Percentiles rank a stretch among this genome's conserved stretches.
Evolutionary conservation across 2,329 filamentous ascomycete genomes (phyloP).

Genomic region (Alternaria arbusti): DNA sequence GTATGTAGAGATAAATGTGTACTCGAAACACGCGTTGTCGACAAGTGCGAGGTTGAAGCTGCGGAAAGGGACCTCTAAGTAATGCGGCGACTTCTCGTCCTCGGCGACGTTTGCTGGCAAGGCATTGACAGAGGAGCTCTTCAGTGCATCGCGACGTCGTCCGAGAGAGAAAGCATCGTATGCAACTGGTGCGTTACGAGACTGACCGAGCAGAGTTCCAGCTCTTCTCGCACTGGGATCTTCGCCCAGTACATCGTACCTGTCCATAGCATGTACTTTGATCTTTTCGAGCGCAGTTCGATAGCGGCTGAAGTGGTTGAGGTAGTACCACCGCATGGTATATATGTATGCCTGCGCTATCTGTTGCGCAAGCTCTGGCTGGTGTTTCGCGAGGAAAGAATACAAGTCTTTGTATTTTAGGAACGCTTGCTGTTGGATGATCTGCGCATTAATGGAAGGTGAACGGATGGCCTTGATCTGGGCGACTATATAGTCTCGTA

Average conservation of each 20-base stretch:
- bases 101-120: constrained; percentile 89
- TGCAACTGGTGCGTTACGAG: constrained; percentile 58
- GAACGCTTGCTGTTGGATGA: constrained; percentile 93
- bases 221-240: constrained; percentile 73
- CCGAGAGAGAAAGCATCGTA: constrained; percentile 92
- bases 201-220: constrained; percentile 47
- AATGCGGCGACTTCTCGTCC: constrained; percentile 84
- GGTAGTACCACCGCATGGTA: constrained; percentile 98
- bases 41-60: constrained; percentile 94
- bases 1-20: constrained; percentile 89
- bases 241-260: constrained; percentile 80
- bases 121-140: constrained; percentile 73
- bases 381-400: constrained; percentile 81
- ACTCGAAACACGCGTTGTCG: constrained; percentile 94
- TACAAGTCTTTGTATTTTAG: constrained; percentile 88
- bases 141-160: constrained; percentile 81
- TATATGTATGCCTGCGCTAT: constrained; percentile 95
- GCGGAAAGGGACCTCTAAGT: constrained; percentile 87
- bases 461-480: constrained; percentile 94
- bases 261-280: constrained; percentile 81
- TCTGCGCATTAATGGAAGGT: constrained; percentile 95
- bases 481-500: constrained; percentile 90
- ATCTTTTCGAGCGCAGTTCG: constrained; percentile 82
- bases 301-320: constrained; percentile 89
- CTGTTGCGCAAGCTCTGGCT: constrained; percentile 83